Percentiles rank a stretch among this genome's conserved stretches.
Conservation (phyloP, 306 rosid genomes). For the Alnus glutinosa region DNA sequence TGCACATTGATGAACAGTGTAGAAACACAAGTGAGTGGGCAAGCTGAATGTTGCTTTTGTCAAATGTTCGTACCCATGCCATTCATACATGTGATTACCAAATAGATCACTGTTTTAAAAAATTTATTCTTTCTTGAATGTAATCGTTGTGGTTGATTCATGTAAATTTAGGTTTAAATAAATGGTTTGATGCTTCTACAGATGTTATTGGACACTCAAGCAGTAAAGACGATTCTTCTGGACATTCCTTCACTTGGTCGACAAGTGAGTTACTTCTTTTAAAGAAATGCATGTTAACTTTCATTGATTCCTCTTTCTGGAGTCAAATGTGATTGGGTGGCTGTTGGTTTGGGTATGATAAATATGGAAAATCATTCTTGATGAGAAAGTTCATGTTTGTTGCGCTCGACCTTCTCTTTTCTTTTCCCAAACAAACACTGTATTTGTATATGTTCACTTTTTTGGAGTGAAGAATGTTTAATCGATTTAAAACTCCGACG, state of each 20-base stretch:
- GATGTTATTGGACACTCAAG: constrained; percentile 99
- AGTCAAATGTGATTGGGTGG: not conserved
- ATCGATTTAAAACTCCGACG: not conserved
- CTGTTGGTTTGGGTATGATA: not conserved
- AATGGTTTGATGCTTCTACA: constrained; percentile 46
- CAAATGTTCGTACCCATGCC: not conserved
- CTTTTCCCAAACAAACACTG: not conserved
- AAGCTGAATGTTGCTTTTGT: not conserved
- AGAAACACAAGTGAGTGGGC: not conserved
- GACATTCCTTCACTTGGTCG: constrained; percentile 98
- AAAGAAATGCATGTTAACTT: constrained; percentile 1
- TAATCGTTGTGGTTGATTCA: constrained; percentile 20
- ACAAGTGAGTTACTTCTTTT: constrained; percentile 58
- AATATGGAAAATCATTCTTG: not conserved
- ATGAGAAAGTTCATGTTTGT: not conserved
- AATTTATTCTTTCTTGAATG: constrained; percentile 11
- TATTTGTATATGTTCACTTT: not conserved
- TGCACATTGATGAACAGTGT: not conserved
- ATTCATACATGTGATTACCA: not conserved
- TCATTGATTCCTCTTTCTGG: not conserved
- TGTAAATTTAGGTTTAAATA: constrained; percentile 15
- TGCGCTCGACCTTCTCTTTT: not conserved
- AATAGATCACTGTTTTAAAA: constrained; percentile 1
- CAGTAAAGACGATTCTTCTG: constrained; percentile 93
- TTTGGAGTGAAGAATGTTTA: not conserved